Percentiles rank a stretch among this genome's conserved stretches.
phyloP scores from a whole-genome alignment of 2,329 filamentous ascomycete species.

The Microdochium nivale region DNA sequence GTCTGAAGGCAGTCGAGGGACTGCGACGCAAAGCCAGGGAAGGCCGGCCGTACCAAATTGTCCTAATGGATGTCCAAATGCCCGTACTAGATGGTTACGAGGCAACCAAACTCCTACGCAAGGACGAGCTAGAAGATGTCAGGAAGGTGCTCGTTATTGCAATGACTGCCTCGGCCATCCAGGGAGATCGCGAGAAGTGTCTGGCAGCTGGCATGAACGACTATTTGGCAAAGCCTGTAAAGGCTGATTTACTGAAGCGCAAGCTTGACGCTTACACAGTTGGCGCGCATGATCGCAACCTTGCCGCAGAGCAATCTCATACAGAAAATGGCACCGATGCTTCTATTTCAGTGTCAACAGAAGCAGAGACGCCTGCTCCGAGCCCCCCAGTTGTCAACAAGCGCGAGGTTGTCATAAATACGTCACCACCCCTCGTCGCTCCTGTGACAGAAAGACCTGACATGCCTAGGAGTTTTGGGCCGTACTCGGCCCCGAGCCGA shows the following conservation, averaged over 20 bases:
- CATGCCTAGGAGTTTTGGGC: conserved; percentile 11
- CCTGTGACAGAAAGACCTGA: conserved; percentile 13
- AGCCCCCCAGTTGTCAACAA: conserved; percentile 9
- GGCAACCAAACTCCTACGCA: conserved; percentile 74
- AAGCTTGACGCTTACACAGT: conserved; percentile 59
- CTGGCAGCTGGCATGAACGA: conserved; percentile 97
- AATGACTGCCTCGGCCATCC: conserved; percentile 93
- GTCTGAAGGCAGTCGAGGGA: conserved; percentile 78
- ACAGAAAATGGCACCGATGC: conserved; percentile 1
- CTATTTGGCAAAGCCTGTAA: conserved; percentile 91
- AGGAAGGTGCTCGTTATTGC: conserved; percentile 85
- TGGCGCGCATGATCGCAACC: conserved; percentile 8
- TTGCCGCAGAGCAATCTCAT: conserved; percentile 8
- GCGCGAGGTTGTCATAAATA: conserved; percentile 6
- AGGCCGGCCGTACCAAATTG: conserved; percentile 74
- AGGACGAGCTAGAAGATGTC: conserved; percentile 67
- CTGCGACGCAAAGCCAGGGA: conserved; percentile 64
- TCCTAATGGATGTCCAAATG: conserved; percentile 97
- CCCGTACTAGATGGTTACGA: conserved; percentile 88
- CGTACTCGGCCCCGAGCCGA: conserved; percentile 13
- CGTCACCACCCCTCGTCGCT: conserved; percentile 12
- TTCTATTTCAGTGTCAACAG: conserved; percentile 1
- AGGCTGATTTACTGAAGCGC: conserved; percentile 74
- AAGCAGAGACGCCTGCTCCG: conserved; percentile 9
- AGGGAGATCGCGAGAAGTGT: conserved; percentile 90